Percentiles rank a stretch among this genome's conserved stretches.
These are phyloP conservation scores for Lobosporangium transversale DNA, from an alignment of 192 early-diverging fungal species.

Conservation along the genomic window DNA sequence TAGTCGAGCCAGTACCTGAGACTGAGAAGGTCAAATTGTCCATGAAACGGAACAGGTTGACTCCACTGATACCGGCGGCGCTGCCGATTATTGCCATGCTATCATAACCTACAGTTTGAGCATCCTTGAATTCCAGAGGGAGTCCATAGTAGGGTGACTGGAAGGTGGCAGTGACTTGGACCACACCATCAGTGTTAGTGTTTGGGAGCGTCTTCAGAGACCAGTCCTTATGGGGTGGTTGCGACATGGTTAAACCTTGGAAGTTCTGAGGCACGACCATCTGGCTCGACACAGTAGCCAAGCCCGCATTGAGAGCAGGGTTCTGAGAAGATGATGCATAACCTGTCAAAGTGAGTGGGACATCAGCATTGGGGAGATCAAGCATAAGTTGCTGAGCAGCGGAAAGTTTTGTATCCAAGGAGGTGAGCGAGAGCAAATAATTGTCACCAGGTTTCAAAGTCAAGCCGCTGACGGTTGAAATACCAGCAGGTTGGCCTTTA, in stretches of 20 bases:
- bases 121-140: conserved; percentile 6
- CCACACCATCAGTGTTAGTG: neutral
- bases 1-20: conserved; percentile 11
- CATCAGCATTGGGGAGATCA: neutral
- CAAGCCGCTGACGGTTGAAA: conserved; percentile 26
- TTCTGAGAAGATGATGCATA: conserved; percentile 8
- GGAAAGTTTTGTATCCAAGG: neutral
- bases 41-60: conserved; percentile 20
- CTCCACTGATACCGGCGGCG: neutral
- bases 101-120: neutral
- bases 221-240: conserved; percentile 40
- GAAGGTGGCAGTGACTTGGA: conserved; percentile 33
- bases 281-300: conserved; percentile 7
- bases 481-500: conserved; percentile 12
- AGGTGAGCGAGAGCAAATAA: conserved; percentile 17
- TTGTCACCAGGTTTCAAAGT: conserved; percentile 29
- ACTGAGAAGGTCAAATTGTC: conserved; percentile 14
- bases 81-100: conserved; percentile 9
- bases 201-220: conserved; percentile 17
- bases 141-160: conserved; percentile 42
- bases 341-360: conserved; percentile 12
- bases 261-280: conserved; percentile 16
- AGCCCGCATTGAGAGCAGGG: conserved; percentile 25
- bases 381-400: conserved; percentile 9
- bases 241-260: conserved; percentile 20